A percentile compares a stretch with the other conserved stretches of the same genome.
Conservation (phyloP, 106 monocot genomes). For the Posidonia australis region DNA sequence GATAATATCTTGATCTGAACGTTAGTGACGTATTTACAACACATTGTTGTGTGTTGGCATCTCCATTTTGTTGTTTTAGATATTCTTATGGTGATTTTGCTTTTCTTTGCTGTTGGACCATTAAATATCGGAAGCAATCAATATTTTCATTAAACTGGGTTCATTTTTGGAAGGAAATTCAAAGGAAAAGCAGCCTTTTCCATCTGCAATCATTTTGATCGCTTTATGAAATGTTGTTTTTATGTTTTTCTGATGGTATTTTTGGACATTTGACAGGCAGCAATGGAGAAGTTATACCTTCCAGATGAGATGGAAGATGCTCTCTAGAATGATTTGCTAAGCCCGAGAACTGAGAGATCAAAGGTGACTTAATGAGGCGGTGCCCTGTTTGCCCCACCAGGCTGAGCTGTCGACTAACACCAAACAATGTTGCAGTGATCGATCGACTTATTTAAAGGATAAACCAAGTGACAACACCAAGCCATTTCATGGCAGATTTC, state of each 20-base stretch:
- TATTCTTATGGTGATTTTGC: too few relatives aligned
- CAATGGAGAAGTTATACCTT: slow-evolving; percentile 81
- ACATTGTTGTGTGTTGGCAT: too few relatives aligned
- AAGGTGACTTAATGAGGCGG: background rate
- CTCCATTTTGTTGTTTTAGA: too few relatives aligned
- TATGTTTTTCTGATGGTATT: background rate
- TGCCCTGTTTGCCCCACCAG: background rate
- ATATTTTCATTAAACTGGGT: too few relatives aligned
- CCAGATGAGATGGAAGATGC: slow-evolving; percentile 86
- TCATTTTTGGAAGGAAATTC: too few relatives aligned
- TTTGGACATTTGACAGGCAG: slow-evolving; percentile 35
- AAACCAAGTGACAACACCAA: too few relatives aligned
- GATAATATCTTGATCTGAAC: too few relatives aligned
- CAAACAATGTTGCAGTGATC: background rate
- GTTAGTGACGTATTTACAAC: too few relatives aligned
- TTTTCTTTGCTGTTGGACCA: too few relatives aligned
- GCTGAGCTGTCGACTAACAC: slow-evolving; percentile 1
- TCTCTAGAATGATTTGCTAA: slow-evolving; percentile 14
- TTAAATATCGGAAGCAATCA: too few relatives aligned
- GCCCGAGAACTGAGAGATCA: background rate
- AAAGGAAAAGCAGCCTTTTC: too few relatives aligned
- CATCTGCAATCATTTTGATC: background rate
- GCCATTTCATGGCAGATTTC: background rate
- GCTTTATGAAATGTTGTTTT: background rate
- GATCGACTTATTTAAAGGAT: background rate